Conservation (phyloP, 2,329 filamentous ascomycete species). For the Cladosporium sp. region DNA sequence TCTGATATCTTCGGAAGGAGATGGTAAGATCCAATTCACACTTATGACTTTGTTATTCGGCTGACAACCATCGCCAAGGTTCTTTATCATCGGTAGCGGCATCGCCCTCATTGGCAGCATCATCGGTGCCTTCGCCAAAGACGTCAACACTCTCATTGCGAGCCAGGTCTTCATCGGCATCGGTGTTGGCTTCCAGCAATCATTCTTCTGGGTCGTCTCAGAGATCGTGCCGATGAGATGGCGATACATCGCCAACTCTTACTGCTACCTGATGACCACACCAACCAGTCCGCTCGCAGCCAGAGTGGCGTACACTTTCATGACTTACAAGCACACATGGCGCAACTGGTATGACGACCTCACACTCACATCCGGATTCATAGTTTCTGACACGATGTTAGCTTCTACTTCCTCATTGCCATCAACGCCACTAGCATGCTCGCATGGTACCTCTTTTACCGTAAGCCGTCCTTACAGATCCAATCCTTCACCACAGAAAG, state of each 20-base stretch:
- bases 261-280: constrained; percentile 24
- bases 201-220: constrained; percentile 35
- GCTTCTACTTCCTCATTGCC: constrained; percentile 26
- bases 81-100: constrained; percentile 34
- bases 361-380: not conserved
- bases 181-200: constrained; percentile 36
- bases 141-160: constrained; percentile 25
- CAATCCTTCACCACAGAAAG: not conserved
- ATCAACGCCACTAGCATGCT: constrained; percentile 30
- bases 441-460: constrained; percentile 33
- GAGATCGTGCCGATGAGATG: constrained; percentile 35
- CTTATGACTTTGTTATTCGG: not conserved
- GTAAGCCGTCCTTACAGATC: not conserved
- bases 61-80: constrained; percentile 11
- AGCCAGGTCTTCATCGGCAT: constrained; percentile 34
- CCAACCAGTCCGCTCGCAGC: constrained; percentile 23
- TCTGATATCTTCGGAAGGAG: constrained; percentile 37
- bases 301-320: constrained; percentile 21
- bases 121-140: constrained; percentile 29
- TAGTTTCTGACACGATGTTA: not conserved
- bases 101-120: constrained; percentile 34
- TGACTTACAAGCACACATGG: constrained; percentile 21
- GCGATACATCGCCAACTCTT: constrained; percentile 23
- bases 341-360: constrained; percentile 13
- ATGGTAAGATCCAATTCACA: constrained; percentile 12